A percentile compares a stretch with the other conserved stretches of the same genome.
phyloP scores from a whole-genome alignment of 768 basidiomycete species.

The Lepiota brunneoincarnata region DNA sequence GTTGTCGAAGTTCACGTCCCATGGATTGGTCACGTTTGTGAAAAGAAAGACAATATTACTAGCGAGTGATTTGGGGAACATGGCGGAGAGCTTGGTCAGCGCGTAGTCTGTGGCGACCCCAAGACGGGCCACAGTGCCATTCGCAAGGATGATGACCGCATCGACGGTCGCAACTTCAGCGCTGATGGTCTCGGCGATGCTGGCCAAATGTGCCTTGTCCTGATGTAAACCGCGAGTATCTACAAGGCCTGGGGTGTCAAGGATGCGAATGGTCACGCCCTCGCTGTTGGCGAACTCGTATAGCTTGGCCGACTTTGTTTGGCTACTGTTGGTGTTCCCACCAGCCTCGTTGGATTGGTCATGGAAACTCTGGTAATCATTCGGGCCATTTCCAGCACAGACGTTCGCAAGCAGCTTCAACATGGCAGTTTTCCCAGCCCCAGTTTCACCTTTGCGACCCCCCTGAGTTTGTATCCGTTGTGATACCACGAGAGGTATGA shows the following conservation, averaged over 20 bases:
- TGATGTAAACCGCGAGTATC: constrained; percentile 25
- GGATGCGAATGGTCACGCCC: constrained; percentile 15
- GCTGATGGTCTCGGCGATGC: constrained; percentile 22
- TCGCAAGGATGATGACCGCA: constrained; percentile 27
- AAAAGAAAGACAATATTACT: constrained; percentile 23
- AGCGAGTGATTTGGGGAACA: constrained; percentile 21
- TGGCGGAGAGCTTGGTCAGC: constrained; percentile 19
- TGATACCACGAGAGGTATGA: no score
- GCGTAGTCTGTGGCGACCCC: constrained; percentile 24
- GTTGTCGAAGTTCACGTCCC: constrained; percentile 17
- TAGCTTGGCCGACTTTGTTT: no score
- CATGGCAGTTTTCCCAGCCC: no score
- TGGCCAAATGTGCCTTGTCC: constrained; percentile 22
- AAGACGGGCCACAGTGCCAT: constrained; percentile 22
- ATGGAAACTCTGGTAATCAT: no score
- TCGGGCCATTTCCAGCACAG: no score
- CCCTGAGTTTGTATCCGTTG: no score
- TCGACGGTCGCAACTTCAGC: constrained; percentile 17
- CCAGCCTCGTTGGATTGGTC: no score
- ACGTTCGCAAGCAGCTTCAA: no score
- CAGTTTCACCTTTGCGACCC: no score
- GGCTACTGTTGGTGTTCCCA: no score
- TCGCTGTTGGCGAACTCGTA: background rate
- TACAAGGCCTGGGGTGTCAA: constrained; percentile 28
- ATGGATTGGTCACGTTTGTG: constrained; percentile 16